Percentiles rank a stretch among this genome's conserved stretches.
These are phyloP conservation scores for Rhizopogon roseolus DNA, from an alignment of 768 basidiomycete species.

Conservation along the genomic window DNA sequence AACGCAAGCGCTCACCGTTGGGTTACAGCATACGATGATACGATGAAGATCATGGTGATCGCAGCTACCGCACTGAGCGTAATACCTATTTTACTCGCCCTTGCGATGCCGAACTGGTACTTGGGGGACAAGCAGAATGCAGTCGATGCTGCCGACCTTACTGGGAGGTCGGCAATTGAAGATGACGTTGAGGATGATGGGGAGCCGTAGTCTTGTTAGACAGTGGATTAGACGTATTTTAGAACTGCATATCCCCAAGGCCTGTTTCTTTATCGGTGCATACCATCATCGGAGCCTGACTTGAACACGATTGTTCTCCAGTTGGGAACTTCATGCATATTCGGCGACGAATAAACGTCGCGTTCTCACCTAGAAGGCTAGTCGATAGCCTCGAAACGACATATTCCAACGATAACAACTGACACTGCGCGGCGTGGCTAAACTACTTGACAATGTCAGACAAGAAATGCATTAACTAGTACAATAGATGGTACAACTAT, in stretches of 20 bases:
- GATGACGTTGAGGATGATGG: background rate
- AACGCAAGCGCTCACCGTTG: background rate
- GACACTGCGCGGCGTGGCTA: too few relatives aligned
- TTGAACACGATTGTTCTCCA: too few relatives aligned
- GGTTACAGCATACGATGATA: slow-evolving; percentile 44
- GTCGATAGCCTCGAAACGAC: too few relatives aligned
- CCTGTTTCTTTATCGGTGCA: too few relatives aligned
- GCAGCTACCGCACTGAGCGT: slow-evolving; percentile 49
- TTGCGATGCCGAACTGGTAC: slow-evolving; percentile 62
- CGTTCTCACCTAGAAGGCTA: too few relatives aligned
- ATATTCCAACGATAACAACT: too few relatives aligned
- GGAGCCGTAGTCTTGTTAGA: background rate
- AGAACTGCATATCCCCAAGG: too few relatives aligned
- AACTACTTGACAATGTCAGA: too few relatives aligned
- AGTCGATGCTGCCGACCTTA: slow-evolving; percentile 37
- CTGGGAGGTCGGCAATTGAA: slow-evolving; percentile 6
- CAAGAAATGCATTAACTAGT: background rate
- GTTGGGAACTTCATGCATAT: too few relatives aligned
- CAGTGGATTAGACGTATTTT: background rate
- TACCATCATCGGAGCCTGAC: too few relatives aligned
- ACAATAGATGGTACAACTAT: background rate
- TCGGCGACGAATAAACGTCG: too few relatives aligned
- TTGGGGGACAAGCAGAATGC: slow-evolving; percentile 72
- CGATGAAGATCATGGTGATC: slow-evolving; percentile 53
- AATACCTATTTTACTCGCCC: slow-evolving; percentile 51